phyloP scores from a whole-genome alignment of 2,329 filamentous ascomycete genomes.

The Fusarium buxicola region DNA sequence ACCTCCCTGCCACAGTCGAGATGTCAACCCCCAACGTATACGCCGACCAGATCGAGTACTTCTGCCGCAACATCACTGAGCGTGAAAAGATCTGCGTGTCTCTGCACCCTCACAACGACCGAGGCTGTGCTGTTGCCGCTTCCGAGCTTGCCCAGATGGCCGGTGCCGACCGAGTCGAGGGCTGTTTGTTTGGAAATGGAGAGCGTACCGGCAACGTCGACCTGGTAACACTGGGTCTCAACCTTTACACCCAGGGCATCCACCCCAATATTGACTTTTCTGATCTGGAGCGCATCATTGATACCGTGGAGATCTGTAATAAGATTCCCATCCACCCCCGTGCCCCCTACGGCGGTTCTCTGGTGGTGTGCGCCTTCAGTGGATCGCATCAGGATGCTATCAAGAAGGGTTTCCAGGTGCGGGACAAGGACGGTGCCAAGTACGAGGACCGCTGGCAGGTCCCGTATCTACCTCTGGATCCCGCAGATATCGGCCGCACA shows the following conservation, averaged over 20 bases:
- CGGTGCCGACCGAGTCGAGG: constrained; percentile 92
- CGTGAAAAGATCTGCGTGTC: constrained; percentile 89
- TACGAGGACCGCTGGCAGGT: constrained; percentile 82
- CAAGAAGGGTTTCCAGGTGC: constrained; percentile 85
- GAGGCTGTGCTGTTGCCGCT: constrained; percentile 89
- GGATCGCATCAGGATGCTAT: constrained; percentile 96
- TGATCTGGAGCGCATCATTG: constrained; percentile 85
- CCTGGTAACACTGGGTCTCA: constrained; percentile 89
- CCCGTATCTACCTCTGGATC: constrained; percentile 93
- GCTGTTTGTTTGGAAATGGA: constrained; percentile 90
- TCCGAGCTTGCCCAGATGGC: constrained; percentile 97
- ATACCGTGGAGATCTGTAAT: constrained; percentile 90
- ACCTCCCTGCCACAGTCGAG: constrained; percentile 95
- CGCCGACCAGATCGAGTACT: constrained; percentile 96
- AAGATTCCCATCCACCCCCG: constrained; percentile 94
- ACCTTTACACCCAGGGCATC: constrained; percentile 94
- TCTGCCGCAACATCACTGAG: constrained; percentile 86
- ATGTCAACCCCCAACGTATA: constrained; percentile 95
- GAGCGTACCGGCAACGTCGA: constrained; percentile 97
- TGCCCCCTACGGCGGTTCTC: constrained; percentile 88
- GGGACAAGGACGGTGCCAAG: constrained; percentile 69
- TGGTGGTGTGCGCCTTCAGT: constrained; percentile 93
- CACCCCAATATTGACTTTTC: constrained; percentile 90
- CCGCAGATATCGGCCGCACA: constrained; percentile 92
- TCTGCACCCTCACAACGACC: constrained; percentile 94